Conservation (phyloP, 768 basidiomycete species). For the Lactarius trivialis region DNA sequence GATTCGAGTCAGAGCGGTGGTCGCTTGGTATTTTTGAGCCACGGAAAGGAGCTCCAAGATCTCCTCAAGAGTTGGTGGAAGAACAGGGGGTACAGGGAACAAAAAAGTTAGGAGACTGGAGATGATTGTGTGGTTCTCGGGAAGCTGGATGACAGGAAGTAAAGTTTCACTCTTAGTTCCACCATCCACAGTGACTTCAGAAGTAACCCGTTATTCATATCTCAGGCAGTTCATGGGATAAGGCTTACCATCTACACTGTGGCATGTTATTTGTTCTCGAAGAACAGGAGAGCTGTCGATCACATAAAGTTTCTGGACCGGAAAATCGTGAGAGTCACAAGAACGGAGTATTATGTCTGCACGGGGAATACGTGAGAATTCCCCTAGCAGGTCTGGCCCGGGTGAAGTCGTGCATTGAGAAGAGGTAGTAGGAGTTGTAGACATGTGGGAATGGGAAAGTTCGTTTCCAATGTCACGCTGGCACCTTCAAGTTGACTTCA, state of each 20-base stretch:
- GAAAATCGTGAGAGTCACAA: conserved; percentile 5
- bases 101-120: neutral
- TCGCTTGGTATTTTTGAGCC: neutral
- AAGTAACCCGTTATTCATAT: neutral
- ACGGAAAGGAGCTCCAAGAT: neutral
- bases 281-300: conserved; percentile 24
- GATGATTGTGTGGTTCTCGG: neutral
- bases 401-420: neutral
- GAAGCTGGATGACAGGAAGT: neutral
- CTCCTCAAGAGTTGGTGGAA: neutral
- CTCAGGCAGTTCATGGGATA: neutral
- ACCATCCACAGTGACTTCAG: neutral
- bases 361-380: neutral
- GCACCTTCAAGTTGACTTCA: too few relatives aligned
- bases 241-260: neutral
- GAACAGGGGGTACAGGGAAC: neutral
- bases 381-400: neutral
- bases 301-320: neutral
- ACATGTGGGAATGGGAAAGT: too few relatives aligned
- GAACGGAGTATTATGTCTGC: conserved; percentile 6
- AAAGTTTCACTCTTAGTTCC: neutral
- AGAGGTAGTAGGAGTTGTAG: too few relatives aligned
- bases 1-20: neutral
- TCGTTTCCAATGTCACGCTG: too few relatives aligned
- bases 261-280: neutral